phyloP scores from a whole-genome alignment of 345 rosid genomes.

The Orychophragmus violaceus region DNA sequence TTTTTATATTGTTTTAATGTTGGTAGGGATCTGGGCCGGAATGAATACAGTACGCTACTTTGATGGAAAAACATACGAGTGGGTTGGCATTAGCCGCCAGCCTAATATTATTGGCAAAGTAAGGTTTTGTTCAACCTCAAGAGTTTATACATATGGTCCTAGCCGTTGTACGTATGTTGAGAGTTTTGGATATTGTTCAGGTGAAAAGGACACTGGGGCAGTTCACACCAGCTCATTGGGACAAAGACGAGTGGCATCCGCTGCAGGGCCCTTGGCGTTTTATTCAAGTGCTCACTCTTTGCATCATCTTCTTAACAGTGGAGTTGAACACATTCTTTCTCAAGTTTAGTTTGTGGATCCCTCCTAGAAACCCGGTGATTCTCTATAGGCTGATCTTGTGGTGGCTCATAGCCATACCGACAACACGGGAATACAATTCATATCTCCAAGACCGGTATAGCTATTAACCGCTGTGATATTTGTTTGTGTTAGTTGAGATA shows the following conservation, averaged over 20 bases:
- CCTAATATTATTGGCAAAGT: slow-evolving; percentile 89
- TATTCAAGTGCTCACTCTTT: slow-evolving; percentile 86
- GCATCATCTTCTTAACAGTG: slow-evolving; percentile 77
- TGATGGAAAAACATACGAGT: slow-evolving; percentile 94
- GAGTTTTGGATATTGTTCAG: slow-evolving; percentile 28
- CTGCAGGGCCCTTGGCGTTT: slow-evolving; percentile 98
- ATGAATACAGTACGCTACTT: slow-evolving; percentile 93
- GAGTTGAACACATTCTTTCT: slow-evolving; percentile 98
- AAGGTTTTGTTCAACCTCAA: slow-evolving; percentile 5
- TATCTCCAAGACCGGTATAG: slow-evolving; percentile 88
- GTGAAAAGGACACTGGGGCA: slow-evolving; percentile 88
- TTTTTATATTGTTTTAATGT: background rate
- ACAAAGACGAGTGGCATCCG: slow-evolving; percentile 98
- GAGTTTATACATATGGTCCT: background rate
- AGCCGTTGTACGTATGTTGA: background rate
- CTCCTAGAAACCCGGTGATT: slow-evolving; percentile 90
- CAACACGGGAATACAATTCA: slow-evolving; percentile 91
- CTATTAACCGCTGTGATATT: background rate
- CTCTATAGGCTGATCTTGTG: slow-evolving; percentile 87
- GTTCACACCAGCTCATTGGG: slow-evolving; percentile 99
- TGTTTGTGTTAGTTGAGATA: background rate
- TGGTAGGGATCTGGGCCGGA: slow-evolving; percentile 96
- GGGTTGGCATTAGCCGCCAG: slow-evolving; percentile 99
- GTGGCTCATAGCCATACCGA: slow-evolving; percentile 99
- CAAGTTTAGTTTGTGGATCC: slow-evolving; percentile 94